These are phyloP conservation scores for Fusarium drepaniforme DNA, from an alignment of 2,329 filamentous ascomycete species.

Conservation along the genomic window DNA sequence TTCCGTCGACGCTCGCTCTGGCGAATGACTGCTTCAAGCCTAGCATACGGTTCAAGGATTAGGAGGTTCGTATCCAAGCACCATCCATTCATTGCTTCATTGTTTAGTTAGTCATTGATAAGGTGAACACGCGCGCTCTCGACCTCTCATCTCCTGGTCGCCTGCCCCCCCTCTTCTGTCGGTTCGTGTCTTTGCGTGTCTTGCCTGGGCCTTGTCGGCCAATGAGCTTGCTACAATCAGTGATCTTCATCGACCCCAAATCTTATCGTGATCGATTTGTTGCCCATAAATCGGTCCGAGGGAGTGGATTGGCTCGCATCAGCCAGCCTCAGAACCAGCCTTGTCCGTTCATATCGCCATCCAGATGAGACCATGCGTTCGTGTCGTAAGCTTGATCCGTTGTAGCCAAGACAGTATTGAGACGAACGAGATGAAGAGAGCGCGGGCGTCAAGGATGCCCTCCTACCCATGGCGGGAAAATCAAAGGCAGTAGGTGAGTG, in stretches of 20 bases:
- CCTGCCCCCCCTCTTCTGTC: not conserved
- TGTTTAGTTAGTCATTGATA: not conserved
- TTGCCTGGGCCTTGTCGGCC: slow-evolving; percentile 50
- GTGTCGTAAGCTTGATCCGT: not conserved
- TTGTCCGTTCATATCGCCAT: slow-evolving; percentile 50
- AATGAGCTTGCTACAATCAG: slow-evolving; percentile 55
- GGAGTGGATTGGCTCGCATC: slow-evolving; percentile 54
- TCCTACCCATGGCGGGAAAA: slow-evolving; percentile 11
- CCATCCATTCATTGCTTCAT: not conserved
- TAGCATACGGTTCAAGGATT: not conserved
- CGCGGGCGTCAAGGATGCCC: not conserved
- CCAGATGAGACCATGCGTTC: slow-evolving; percentile 52
- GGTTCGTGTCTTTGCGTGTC: slow-evolving; percentile 32
- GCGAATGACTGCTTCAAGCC: not conserved
- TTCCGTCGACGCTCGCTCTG: not conserved
- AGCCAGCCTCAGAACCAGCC: slow-evolving; percentile 37
- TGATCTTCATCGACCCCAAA: slow-evolving; percentile 52
- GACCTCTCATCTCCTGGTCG: slow-evolving; percentile 25
- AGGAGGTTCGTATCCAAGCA: not conserved
- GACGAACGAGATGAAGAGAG: not conserved
- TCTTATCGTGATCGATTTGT: slow-evolving; percentile 51
- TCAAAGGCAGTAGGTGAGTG: slow-evolving; percentile 22
- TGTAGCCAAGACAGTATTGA: not conserved
- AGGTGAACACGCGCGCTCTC: not conserved
- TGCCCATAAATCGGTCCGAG: slow-evolving; percentile 50